phyloP scores from a whole-genome alignment of 2,329 filamentous ascomycete species.

The Aspergillus texensis region DNA sequence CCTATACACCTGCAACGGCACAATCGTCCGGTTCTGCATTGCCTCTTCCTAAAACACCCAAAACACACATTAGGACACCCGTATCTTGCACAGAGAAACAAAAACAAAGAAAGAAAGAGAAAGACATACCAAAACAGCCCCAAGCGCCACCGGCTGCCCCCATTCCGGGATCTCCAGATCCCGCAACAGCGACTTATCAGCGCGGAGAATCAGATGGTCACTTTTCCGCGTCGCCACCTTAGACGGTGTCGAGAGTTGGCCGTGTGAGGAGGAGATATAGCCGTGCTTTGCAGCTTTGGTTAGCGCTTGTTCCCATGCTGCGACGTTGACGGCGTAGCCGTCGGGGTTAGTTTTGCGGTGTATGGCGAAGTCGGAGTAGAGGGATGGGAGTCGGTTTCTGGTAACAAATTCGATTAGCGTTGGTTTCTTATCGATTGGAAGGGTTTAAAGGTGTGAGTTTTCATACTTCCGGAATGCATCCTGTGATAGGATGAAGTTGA shows the following conservation, averaged over 20 bases:
- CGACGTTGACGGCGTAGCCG: constrained; percentile 78
- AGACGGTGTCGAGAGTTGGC: constrained; percentile 14
- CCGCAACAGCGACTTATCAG: constrained; percentile 65
- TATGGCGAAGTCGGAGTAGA: constrained; percentile 83
- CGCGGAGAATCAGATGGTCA: constrained; percentile 55
- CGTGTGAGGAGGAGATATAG: constrained; percentile 49
- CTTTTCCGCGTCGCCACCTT: constrained; percentile 28
- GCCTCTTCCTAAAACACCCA: constrained; percentile 62
- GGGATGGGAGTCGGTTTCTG: constrained; percentile 76
- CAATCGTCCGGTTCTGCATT: constrained; percentile 66
- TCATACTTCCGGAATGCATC: constrained; percentile 60
- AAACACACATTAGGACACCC: not conserved
- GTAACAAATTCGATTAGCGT: not conserved
- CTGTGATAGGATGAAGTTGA: constrained; percentile 65
- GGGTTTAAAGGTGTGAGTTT: constrained; percentile 28
- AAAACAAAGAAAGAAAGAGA: not conserved
- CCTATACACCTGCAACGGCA: constrained; percentile 72
- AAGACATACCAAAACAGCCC: constrained; percentile 66
- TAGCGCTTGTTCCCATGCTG: constrained; percentile 77
- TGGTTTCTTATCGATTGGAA: not conserved
- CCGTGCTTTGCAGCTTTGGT: constrained; percentile 69
- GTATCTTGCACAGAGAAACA: not conserved
- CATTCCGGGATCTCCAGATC: constrained; percentile 75
- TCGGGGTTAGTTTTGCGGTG: constrained; percentile 80
- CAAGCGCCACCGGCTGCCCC: constrained; percentile 79